These are phyloP conservation scores for Chaetomium fimeti DNA, from an alignment of 495 filamentous ascomycete genomes.

Conservation along the genomic window DNA sequence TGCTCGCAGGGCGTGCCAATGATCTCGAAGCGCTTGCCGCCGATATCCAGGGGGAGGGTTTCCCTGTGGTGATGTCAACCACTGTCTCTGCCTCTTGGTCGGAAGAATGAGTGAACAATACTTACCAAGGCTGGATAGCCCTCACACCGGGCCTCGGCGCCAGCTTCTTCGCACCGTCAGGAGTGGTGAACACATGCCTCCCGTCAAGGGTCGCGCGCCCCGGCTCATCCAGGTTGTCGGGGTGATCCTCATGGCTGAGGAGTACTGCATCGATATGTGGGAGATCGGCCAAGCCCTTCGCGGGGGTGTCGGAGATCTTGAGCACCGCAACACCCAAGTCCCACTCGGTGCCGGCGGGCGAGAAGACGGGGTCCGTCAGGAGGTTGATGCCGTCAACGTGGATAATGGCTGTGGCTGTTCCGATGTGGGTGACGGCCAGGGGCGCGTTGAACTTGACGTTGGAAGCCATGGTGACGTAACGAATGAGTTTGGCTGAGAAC, in stretches of 20 bases:
- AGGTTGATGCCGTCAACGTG: slow-evolving; percentile 48
- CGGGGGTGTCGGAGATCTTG: slow-evolving; percentile 38
- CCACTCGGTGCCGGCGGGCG: slow-evolving; percentile 43
- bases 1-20: slow-evolving; percentile 50
- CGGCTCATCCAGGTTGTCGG: slow-evolving; percentile 52
- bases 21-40: slow-evolving; percentile 48
- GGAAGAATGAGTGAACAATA: background rate
- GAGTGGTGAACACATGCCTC: slow-evolving; percentile 51
- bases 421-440: slow-evolving; percentile 41
- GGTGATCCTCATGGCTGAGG: slow-evolving; percentile 57
- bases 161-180: slow-evolving; percentile 48
- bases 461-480: slow-evolving; percentile 18
- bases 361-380: slow-evolving; percentile 57
- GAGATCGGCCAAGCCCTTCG: slow-evolving; percentile 40
- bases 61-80: slow-evolving; percentile 12
- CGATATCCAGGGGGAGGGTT: slow-evolving; percentile 26
- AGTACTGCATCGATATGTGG: slow-evolving; percentile 54
- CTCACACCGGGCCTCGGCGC: slow-evolving; percentile 44
- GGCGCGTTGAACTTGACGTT: slow-evolving; percentile 16
- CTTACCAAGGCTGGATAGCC: slow-evolving; percentile 37
- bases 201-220: slow-evolving; percentile 48
- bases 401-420: slow-evolving; percentile 42
- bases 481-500: background rate
- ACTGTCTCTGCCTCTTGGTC: background rate
- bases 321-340: slow-evolving; percentile 35